Conservation (phyloP, 192 early-diverging fungal species). For the Gamsiella multidivaricata region DNA sequence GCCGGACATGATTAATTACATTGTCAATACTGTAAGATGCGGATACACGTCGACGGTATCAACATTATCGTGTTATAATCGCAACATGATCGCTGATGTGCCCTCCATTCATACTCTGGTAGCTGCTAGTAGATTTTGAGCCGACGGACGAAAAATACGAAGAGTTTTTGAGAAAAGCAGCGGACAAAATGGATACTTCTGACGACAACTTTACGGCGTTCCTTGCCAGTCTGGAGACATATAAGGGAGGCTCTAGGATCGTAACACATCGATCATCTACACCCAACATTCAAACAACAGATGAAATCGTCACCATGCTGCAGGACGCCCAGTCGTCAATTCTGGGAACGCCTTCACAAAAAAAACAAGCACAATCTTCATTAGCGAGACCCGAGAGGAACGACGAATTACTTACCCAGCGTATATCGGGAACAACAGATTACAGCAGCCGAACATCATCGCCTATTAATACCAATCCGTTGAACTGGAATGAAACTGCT, state of each 20-base stretch:
- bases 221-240: slow-evolving; percentile 10
- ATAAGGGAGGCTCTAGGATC: slow-evolving; percentile 4
- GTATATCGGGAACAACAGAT: slow-evolving; percentile 4
- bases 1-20: slow-evolving; percentile 63
- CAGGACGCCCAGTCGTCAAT: slow-evolving; percentile 44
- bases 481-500: background rate
- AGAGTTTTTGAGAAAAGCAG: slow-evolving; percentile 37
- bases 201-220: slow-evolving; percentile 31
- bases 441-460: background rate
- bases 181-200: slow-evolving; percentile 27
- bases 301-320: slow-evolving; percentile 42
- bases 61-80: background rate
- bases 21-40: slow-evolving; percentile 60
- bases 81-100: too few relatives aligned
- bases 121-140: slow-evolving; percentile 35
- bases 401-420: slow-evolving; percentile 9
- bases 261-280: slow-evolving; percentile 43
- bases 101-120: background rate
- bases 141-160: slow-evolving; percentile 50
- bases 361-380: background rate
- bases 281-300: slow-evolving; percentile 47
- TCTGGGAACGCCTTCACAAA: slow-evolving; percentile 1
- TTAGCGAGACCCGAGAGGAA: slow-evolving; percentile 29
- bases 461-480: background rate
- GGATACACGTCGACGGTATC: too few relatives aligned